phyloP scores from a whole-genome alignment of 495 filamentous ascomycete genomes.

The Aspergillus affinis region DNA sequence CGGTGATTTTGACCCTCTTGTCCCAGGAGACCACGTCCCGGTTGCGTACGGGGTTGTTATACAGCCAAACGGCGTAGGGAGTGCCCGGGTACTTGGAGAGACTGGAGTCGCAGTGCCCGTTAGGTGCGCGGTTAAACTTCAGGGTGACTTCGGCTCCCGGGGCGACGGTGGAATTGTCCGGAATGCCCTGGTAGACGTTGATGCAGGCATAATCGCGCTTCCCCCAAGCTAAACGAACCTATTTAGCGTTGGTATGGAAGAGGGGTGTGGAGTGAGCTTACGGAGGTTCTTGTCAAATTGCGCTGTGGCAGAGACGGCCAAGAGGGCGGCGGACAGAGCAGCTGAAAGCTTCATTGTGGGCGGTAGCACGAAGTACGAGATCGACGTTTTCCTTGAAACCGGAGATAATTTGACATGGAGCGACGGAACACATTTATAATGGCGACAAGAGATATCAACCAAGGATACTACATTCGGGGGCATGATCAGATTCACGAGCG shows the following conservation, averaged over 20 bases:
- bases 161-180: constrained; percentile 33
- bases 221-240: constrained; percentile 32
- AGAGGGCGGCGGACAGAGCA: constrained; percentile 26
- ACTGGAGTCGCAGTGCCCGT: constrained; percentile 25
- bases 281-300: constrained; percentile 39
- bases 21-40: constrained; percentile 25
- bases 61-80: constrained; percentile 34
- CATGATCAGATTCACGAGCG: background rate
- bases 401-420: no score
- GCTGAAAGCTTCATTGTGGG: constrained; percentile 36
- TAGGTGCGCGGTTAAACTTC: constrained; percentile 34
- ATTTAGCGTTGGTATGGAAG: constrained; percentile 1
- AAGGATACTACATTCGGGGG: background rate
- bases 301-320: constrained; percentile 30
- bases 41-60: constrained; percentile 39
- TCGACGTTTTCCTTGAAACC: background rate
- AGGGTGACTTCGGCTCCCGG: constrained; percentile 27
- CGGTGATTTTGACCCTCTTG: constrained; percentile 24
- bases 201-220: constrained; percentile 42
- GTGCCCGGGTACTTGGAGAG: constrained; percentile 24
- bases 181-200: constrained; percentile 39
- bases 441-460: background rate
- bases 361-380: background rate
- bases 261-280: constrained; percentile 15
- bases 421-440: background rate